Evolutionary conservation across 2,329 filamentous ascomycete species (phyloP), one percentile per base, ranked within the genome.

Genomic region (Xenosphaeropsis pyriputrescens): DNA sequence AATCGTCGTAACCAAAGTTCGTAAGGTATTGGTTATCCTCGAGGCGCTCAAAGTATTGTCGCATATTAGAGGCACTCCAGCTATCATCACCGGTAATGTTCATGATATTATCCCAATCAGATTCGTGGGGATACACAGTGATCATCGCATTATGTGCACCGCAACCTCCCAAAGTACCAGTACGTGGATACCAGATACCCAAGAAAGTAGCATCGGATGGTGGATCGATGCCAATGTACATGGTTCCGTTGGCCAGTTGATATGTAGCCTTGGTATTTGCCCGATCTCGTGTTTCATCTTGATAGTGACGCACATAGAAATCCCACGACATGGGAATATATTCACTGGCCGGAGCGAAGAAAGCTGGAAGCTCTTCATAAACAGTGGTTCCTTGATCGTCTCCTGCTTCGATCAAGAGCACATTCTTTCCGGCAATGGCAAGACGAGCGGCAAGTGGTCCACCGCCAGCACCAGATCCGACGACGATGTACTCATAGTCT

Each of bases 251-350:
- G 2, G 43, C 37, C 7, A 39, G 34, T 29, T 36, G 18, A 17
- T 39, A 50, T 8, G 44, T 45, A 39, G 63, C 63, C 51, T 71
- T 70, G 37, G 56, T 60, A 46, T 71, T 64, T 31, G 54, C 50
- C 39, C 59, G 53, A 41, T 65, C 60, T 15, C 61, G 57, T 6
- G 50, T 48, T 38, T 63, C 50, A 41, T 70, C 58, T 5, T 57
- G 50, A 47, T 68, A 70, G 49, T 72, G 68, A 36, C 61, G 59
- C 39, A 70, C 64, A 43, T 62, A 72, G 52, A 65, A 71, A 52
- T 70, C 65, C 68, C 68, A 72, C 41, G 56, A 51, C 51, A 67
- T 58, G 8, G 57, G 56, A 18, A 55, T 51, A 43, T 69, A 62
- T 47, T 69, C 60, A 15, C 60, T 64, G 6, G 61, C 60, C 32